phyloP scores from a whole-genome alignment of 2,329 filamentous ascomycete genomes.

The Aspergillus uvarum region DNA sequence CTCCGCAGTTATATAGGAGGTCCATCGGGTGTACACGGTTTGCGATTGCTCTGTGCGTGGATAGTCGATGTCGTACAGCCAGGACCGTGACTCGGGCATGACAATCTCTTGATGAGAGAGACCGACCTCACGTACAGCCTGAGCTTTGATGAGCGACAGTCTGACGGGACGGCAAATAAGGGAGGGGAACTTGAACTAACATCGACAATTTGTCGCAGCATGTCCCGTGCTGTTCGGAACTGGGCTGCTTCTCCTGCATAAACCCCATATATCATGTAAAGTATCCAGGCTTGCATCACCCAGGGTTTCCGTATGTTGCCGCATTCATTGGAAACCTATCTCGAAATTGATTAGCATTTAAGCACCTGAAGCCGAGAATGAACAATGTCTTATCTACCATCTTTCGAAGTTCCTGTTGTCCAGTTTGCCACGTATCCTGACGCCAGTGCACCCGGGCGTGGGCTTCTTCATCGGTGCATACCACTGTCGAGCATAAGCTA shows the following conservation, averaged over 20 bases:
- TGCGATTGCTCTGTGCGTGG: conserved; percentile 11
- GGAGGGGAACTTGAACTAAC: neutral
- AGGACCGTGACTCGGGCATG: neutral
- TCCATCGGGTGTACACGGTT: neutral
- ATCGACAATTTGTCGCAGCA: neutral
- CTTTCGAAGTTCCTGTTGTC: neutral
- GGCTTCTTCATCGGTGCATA: no score
- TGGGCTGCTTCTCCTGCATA: neutral
- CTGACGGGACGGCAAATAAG: neutral
- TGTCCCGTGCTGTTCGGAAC: neutral
- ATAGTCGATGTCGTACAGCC: neutral
- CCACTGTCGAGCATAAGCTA: neutral
- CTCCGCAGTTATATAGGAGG: neutral
- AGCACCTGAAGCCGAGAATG: neutral
- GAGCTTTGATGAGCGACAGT: neutral
- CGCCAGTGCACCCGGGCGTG: neutral
- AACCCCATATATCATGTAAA: neutral
- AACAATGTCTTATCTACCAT: neutral
- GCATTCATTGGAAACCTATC: no score
- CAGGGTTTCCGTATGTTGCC: neutral
- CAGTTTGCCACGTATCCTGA: neutral
- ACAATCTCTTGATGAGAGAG: conserved; percentile 3
- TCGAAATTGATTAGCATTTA: no score
- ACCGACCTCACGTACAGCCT: conserved; percentile 1
- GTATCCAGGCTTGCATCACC: neutral